phyloP scores from a whole-genome alignment of 2,329 filamentous ascomycete species.

The Colletotrichum navitas region DNA sequence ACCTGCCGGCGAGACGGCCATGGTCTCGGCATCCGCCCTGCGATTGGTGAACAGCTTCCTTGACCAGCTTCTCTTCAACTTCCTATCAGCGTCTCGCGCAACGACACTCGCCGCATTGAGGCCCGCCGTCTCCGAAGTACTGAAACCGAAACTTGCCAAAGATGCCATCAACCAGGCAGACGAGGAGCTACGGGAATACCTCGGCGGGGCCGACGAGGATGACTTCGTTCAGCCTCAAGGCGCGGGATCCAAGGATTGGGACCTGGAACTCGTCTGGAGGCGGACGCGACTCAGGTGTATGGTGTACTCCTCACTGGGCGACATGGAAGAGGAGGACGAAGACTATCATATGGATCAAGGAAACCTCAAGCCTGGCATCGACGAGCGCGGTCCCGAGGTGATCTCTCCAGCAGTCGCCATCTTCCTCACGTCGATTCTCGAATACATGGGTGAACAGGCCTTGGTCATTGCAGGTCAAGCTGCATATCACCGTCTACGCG shows the following conservation, averaged over 20 bases:
- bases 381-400: constrained; percentile 72
- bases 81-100: constrained; percentile 84
- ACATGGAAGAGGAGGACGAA: constrained; percentile 98
- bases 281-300: constrained; percentile 92
- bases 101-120: constrained; percentile 81
- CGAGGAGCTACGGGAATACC: constrained; percentile 87
- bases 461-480: constrained; percentile 89
- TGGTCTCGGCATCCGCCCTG: constrained; percentile 80
- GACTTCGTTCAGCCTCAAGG: constrained; percentile 71
- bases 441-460: constrained; percentile 93
- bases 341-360: constrained; percentile 89
- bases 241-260: constrained; percentile 75
- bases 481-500: constrained; percentile 76
- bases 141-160: constrained; percentile 89
- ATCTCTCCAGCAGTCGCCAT: constrained; percentile 95
- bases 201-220: constrained; percentile 83
- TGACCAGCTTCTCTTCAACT: constrained; percentile 91
- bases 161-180: constrained; percentile 87
- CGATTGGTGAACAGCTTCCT: constrained; percentile 90
- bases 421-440: constrained; percentile 93
- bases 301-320: constrained; percentile 96
- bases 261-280: constrained; percentile 95
- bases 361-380: constrained; percentile 70
- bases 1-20: constrained; percentile 74
- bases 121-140: constrained; percentile 85